These are phyloP conservation scores for Cyberlindnera misumaiensis DNA, from an alignment of 805 yeast species.

Conservation along the genomic window DNA sequence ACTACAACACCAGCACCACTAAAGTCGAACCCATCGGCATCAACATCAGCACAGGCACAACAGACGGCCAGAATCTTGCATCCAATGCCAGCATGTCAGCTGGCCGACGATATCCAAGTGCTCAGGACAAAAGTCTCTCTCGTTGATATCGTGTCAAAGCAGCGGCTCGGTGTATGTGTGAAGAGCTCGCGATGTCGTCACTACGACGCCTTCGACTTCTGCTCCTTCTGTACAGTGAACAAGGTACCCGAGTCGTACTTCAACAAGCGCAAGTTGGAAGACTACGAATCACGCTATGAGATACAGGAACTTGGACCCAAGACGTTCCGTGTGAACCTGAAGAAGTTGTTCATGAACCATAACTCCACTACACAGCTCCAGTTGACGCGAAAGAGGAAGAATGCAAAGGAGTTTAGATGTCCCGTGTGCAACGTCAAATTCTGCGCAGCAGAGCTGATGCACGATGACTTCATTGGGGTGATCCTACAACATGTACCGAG, in stretches of 20 bases:
- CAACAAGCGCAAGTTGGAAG: conserved; percentile 2
- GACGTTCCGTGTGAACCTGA: too few species aligned
- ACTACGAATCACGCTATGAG: background rate
- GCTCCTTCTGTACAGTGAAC: conserved; percentile 10
- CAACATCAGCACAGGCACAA: background rate
- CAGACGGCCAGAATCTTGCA: conserved; percentile 1
- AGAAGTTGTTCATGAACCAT: background rate
- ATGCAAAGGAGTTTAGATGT: conserved; percentile 5
- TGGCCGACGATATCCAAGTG: conserved; percentile 10
- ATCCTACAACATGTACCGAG: conserved; percentile 4
- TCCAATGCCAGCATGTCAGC: too few species aligned
- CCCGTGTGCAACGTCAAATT: conserved; percentile 15
- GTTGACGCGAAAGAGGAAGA: conserved; percentile 8
- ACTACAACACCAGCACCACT: background rate
- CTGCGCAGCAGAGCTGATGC: conserved; percentile 9
- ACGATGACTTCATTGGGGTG: conserved; percentile 16
- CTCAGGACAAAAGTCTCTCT: conserved; percentile 10
- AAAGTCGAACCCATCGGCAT: background rate
- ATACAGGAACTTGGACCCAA: background rate
- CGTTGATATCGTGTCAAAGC: conserved; percentile 12
- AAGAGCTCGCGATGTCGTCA: conserved; percentile 13
- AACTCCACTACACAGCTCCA: conserved; percentile 1
- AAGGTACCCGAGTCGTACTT: background rate
- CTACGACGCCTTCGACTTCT: conserved; percentile 12
- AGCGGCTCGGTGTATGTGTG: conserved; percentile 10